Evolutionary conservation across 495 filamentous ascomycete species (phyloP).

Genomic region (Glutinoglossum americanum): DNA sequence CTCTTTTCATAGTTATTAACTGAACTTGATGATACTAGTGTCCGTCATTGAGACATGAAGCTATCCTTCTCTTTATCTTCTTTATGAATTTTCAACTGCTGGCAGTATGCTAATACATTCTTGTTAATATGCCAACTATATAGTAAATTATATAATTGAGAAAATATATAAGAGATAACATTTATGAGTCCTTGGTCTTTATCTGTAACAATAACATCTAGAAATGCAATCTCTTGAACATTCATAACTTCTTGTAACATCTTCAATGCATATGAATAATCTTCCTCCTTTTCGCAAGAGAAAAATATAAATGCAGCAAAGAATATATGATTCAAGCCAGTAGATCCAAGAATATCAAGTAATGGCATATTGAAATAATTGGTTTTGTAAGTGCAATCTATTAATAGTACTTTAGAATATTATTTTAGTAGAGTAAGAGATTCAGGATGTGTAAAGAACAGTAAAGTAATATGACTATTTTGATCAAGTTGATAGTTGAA

Average conservation of each 20-base stretch:
- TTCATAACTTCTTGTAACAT: neutral
- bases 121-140: neutral
- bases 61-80: neutral
- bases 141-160: neutral
- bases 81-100: neutral
- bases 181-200: neutral
- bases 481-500: neutral
- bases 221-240: neutral
- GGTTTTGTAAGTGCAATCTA: slow-evolving; percentile 9
- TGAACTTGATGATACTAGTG: neutral
- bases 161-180: neutral
- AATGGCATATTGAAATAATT: slow-evolving; percentile 10
- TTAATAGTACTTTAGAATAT: slow-evolving; percentile 7
- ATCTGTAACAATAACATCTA: neutral
- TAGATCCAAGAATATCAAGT: slow-evolving; percentile 6
- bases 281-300: slow-evolving; percentile 2
- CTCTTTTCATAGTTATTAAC: neutral
- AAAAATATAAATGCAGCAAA: slow-evolving; percentile 6
- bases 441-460: neutral
- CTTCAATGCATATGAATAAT: neutral
- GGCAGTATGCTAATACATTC: neutral
- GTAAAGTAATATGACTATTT: neutral
- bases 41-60: neutral
- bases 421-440: neutral
- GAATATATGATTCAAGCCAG: slow-evolving; percentile 5